Conservation (phyloP, 1,139 yeast genomes). For the Geotrichum bryndzae region DNA sequence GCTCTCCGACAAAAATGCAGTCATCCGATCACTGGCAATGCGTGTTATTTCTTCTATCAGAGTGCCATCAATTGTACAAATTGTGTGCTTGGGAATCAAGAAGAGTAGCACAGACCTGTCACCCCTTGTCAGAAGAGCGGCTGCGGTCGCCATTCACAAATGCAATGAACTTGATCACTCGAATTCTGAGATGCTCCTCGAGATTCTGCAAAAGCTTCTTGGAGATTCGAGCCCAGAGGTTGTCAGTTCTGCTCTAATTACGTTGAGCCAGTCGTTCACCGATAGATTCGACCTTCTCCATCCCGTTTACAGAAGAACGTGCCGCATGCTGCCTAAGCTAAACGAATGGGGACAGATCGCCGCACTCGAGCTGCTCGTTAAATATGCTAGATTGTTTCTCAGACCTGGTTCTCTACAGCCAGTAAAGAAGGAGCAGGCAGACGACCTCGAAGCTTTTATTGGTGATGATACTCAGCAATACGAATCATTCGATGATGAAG, state of each 20-base stretch:
- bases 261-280: slow-evolving; percentile 51
- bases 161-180: slow-evolving; percentile 46
- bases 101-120: slow-evolving; percentile 67
- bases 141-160: slow-evolving; percentile 72
- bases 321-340: slow-evolving; percentile 48
- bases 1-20: slow-evolving; percentile 62
- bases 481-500: slow-evolving; percentile 18
- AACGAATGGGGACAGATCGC: slow-evolving; percentile 74
- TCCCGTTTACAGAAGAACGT: slow-evolving; percentile 58
- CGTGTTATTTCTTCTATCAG: slow-evolving; percentile 75
- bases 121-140: slow-evolving; percentile 70
- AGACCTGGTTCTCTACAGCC: slow-evolving; percentile 38
- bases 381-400: slow-evolving; percentile 58
- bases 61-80: slow-evolving; percentile 74
- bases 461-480: slow-evolving; percentile 7
- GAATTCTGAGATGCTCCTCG: slow-evolving; percentile 43
- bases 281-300: slow-evolving; percentile 64
- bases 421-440: slow-evolving; percentile 6
- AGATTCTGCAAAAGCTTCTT: slow-evolving; percentile 48
- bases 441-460: slow-evolving; percentile 14
- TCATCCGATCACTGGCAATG: slow-evolving; percentile 65
- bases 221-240: slow-evolving; percentile 63
- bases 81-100: slow-evolving; percentile 66
- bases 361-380: slow-evolving; percentile 56
- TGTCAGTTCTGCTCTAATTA: slow-evolving; percentile 60